Conservation (phyloP, 768 basidiomycete genomes). For the Mycena alexandri region DNA sequence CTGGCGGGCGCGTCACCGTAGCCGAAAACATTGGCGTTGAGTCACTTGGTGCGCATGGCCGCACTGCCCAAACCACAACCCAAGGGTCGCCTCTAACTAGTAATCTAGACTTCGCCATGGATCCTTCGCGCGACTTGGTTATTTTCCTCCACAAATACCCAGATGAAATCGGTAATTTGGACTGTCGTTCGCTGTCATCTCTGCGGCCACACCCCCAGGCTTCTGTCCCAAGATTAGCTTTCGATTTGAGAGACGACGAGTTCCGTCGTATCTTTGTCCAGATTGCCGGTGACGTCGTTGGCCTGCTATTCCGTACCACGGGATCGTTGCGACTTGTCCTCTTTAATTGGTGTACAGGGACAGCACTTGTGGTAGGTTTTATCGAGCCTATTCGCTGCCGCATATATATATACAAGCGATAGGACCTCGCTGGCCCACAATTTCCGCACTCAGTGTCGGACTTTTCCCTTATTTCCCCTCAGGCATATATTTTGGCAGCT, state of each 20-base stretch:
- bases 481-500: conserved; percentile 1
- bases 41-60: not conserved
- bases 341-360: conserved; percentile 12
- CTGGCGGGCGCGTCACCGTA: not conserved
- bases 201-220: conserved; percentile 18
- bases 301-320: not conserved
- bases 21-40: not conserved
- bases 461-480: conserved; percentile 15
- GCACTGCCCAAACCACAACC: too few relatives aligned
- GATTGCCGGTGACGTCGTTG: conserved; percentile 18
- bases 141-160: conserved; percentile 3
- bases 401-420: not conserved
- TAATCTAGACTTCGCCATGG: conserved; percentile 12
- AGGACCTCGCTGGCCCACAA: not conserved
- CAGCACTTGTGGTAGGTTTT: not conserved
- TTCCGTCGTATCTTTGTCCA: not conserved
- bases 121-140: conserved; percentile 25
- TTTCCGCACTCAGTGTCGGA: not conserved
- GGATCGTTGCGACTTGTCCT: not conserved
- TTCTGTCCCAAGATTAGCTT: not conserved
- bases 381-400: not conserved
- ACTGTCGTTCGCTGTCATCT: conserved; percentile 6
- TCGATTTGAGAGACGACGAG: not conserved
- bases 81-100: not conserved
- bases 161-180: not conserved